Evolutionary conservation across 176 grass and related monocot genomes (phyloP).

Genomic region (Areca catechu): DNA sequence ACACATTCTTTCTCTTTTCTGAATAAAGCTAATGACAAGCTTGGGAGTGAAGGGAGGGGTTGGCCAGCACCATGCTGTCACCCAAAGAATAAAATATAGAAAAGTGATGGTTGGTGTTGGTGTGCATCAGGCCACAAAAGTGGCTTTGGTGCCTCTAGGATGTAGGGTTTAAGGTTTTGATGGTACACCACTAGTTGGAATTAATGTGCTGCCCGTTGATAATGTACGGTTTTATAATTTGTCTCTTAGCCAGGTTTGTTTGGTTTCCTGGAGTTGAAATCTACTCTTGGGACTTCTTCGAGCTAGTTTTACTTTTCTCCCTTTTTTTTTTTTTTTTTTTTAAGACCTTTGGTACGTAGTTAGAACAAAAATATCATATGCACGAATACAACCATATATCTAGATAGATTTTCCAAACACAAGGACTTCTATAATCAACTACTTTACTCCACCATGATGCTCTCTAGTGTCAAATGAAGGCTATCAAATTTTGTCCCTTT

Average conservation of each 20-base stretch:
- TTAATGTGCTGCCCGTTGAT: not conserved
- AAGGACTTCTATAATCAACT: too few species aligned
- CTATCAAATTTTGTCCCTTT: too few species aligned
- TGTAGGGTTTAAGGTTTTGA: slow-evolving; percentile 54
- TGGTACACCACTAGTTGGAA: slow-evolving; percentile 33
- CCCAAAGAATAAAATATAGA: slow-evolving; percentile 40
- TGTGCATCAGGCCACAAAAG: slow-evolving; percentile 78
- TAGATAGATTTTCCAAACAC: too few species aligned
- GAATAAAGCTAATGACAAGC: slow-evolving; percentile 83
- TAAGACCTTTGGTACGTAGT: not conserved
- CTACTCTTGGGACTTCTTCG: not conserved
- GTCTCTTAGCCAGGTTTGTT: not conserved
- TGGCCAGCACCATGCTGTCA: slow-evolving; percentile 76
- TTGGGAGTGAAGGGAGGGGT: slow-evolving; percentile 92
- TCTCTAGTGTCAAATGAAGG: too few species aligned
- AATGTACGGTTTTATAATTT: too few species aligned
- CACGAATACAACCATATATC: too few species aligned
- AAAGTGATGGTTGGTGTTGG: slow-evolving; percentile 52
- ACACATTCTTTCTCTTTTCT: slow-evolving; percentile 27
- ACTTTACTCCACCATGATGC: too few species aligned
- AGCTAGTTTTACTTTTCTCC: not conserved
- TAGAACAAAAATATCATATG: not conserved
- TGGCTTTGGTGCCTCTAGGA: slow-evolving; percentile 58
- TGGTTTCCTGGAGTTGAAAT: not conserved
- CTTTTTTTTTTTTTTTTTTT: not conserved